Evolutionary conservation across 2,329 filamentous ascomycete genomes (phyloP).

Genomic region (Scleromitrula shiraiana): DNA sequence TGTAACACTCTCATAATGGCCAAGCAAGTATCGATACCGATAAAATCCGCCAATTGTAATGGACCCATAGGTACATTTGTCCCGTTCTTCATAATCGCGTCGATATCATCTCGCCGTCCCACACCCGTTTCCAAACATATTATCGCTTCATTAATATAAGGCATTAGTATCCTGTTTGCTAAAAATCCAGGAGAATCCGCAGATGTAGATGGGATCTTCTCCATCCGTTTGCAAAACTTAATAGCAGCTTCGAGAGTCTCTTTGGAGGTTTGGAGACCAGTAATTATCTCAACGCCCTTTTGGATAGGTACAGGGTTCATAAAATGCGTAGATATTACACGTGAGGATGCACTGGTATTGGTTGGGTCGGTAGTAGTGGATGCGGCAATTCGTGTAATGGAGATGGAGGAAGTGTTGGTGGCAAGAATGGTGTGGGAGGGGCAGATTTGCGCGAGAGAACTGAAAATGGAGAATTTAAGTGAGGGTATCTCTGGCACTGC

Average conservation of each 20-base stretch:
- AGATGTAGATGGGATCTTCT: constrained; percentile 81
- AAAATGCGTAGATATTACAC: constrained; percentile 93
- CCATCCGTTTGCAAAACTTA: constrained; percentile 83
- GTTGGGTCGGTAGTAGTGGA: constrained; percentile 71
- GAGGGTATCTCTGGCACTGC: constrained; percentile 87
- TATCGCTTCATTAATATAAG: constrained; percentile 97
- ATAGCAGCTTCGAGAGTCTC: constrained; percentile 76
- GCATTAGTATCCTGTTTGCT: constrained; percentile 96
- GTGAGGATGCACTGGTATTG: constrained; percentile 72
- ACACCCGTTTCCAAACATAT: constrained; percentile 93
- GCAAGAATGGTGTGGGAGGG: constrained; percentile 82
- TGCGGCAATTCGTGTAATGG: constrained; percentile 91
- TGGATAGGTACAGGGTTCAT: constrained; percentile 99
- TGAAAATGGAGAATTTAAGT: constrained; percentile 84
- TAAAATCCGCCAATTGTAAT: constrained; percentile 88
- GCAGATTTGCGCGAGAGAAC: constrained; percentile 71
- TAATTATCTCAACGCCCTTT: constrained; percentile 96
- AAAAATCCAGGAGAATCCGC: constrained; percentile 90
- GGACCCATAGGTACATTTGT: constrained; percentile 99
- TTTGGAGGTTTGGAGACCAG: constrained; percentile 81
- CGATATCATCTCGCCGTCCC: constrained; percentile 83
- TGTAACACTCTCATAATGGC: constrained; percentile 96
- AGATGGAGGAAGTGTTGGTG: constrained; percentile 98
- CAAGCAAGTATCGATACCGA: constrained; percentile 90
- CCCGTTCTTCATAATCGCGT: constrained; percentile 98